phyloP scores from a whole-genome alignment of 2,329 filamentous ascomycete genomes.

The Tolypocladium sp. region DNA sequence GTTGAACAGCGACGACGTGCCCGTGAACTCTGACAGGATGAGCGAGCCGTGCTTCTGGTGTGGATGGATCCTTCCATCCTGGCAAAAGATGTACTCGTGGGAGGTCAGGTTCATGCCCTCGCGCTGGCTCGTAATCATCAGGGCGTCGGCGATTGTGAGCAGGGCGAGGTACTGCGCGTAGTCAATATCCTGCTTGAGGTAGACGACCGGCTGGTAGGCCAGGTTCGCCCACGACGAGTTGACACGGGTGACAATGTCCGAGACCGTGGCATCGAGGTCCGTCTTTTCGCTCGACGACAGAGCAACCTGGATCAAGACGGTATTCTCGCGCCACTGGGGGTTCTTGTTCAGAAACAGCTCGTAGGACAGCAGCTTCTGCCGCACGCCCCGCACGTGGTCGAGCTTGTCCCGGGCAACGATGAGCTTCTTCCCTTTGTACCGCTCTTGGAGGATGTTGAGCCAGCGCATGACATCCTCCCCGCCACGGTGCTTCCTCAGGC shows the following conservation, averaged over 20 bases:
- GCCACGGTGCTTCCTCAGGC: constrained; percentile 60
- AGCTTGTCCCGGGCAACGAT: constrained; percentile 93
- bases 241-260: constrained; percentile 89
- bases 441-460: constrained; percentile 70
- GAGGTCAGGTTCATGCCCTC: constrained; percentile 97
- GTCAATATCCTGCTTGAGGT: constrained; percentile 88
- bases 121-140: constrained; percentile 91
- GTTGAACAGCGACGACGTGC: constrained; percentile 77
- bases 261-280: constrained; percentile 79
- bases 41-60: constrained; percentile 79
- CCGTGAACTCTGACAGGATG: constrained; percentile 92
- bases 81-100: constrained; percentile 88
- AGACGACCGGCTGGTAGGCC: constrained; percentile 85
- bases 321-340: constrained; percentile 78
- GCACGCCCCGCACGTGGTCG: constrained; percentile 82
- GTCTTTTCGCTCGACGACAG: constrained; percentile 82
- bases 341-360: constrained; percentile 93
- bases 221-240: constrained; percentile 87
- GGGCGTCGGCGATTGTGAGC: constrained; percentile 76
- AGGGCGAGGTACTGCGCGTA: constrained; percentile 91
- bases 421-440: constrained; percentile 79
- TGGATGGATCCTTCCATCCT: constrained; percentile 64
- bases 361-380: constrained; percentile 86
- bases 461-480: constrained; percentile 67
- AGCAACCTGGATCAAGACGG: constrained; percentile 88